These are phyloP conservation scores for Penicillium arizonense DNA, from an alignment of 495 filamentous ascomycete genomes.

Conservation along the genomic window DNA sequence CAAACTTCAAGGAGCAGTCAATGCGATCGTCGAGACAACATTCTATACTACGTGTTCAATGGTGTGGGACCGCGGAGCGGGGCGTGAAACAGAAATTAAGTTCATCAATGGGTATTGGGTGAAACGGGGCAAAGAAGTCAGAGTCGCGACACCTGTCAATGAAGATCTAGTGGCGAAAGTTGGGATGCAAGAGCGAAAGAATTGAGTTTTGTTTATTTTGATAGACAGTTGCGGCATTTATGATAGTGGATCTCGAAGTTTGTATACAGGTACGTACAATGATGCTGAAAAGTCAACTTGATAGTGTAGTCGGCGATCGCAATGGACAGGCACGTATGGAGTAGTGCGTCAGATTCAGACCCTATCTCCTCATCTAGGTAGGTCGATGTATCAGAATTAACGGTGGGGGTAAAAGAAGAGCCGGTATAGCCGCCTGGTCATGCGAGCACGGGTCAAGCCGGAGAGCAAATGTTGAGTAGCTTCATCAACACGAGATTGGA, in stretches of 20 bases:
- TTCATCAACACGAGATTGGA: not conserved
- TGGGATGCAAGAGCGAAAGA: not conserved
- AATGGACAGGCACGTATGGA: not conserved
- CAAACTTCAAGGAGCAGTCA: conserved; percentile 47
- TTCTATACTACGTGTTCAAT: conserved; percentile 65
- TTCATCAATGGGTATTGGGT: conserved; percentile 76
- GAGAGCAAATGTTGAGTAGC: too few relatives aligned
- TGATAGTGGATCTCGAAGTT: not conserved
- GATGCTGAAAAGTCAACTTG: not conserved
- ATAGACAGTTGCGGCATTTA: not conserved
- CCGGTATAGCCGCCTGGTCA: not conserved
- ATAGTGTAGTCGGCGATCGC: not conserved
- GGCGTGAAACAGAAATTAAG: conserved; percentile 65
- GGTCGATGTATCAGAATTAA: not conserved
- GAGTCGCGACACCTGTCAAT: conserved; percentile 29
- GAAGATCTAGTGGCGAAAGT: conserved; percentile 5
- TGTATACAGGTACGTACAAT: not conserved
- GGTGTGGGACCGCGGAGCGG: conserved; percentile 64
- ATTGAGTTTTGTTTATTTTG: not conserved
- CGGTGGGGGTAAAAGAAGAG: not conserved
- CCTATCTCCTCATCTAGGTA: too few relatives aligned
- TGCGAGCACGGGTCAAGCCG: not conserved
- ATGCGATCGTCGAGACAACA: conserved; percentile 53
- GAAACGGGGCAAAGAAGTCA: conserved; percentile 53
- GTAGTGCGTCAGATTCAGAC: too few relatives aligned